Percentiles rank a stretch among this genome's conserved stretches.
Evolutionary conservation across 1,139 yeast genomes (phyloP).

Genomic region (Wickerhamiella infanticola): DNA sequence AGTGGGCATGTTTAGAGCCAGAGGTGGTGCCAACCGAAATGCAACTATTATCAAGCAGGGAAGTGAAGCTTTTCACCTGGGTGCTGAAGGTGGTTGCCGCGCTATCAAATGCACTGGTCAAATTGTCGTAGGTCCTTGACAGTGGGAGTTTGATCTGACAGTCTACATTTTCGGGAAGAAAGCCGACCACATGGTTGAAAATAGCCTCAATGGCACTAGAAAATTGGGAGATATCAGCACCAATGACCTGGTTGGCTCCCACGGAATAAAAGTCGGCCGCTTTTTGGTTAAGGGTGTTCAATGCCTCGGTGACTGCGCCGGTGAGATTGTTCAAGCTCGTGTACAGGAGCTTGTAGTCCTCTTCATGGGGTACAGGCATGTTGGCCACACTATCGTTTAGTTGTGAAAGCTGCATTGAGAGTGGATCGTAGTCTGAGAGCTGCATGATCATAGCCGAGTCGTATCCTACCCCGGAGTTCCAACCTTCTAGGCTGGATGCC

Average conservation of each 20-base stretch:
- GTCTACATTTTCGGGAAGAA: background rate
- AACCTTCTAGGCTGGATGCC: background rate
- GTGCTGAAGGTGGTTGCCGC: background rate
- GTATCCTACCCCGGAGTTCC: background rate
- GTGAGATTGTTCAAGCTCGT: background rate
- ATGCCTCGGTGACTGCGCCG: slow-evolving; percentile 3
- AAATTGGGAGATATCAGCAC: slow-evolving; percentile 4
- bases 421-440: background rate
- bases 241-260: slow-evolving; percentile 7
- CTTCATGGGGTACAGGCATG: background rate
- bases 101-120: background rate
- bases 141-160: background rate
- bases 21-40: background rate
- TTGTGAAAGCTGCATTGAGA: background rate
- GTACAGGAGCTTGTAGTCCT: background rate
- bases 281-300: slow-evolving; percentile 4
- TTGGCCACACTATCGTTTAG: background rate
- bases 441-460: background rate
- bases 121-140: background rate
- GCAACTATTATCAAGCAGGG: background rate
- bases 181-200: background rate
- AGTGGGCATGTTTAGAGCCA: background rate
- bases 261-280: slow-evolving; percentile 5
- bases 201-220: background rate
- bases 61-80: background rate